Evolutionary conservation across 2,329 filamentous ascomycete species (phyloP).

Genomic region (Akanthomyces muscarius): DNA sequence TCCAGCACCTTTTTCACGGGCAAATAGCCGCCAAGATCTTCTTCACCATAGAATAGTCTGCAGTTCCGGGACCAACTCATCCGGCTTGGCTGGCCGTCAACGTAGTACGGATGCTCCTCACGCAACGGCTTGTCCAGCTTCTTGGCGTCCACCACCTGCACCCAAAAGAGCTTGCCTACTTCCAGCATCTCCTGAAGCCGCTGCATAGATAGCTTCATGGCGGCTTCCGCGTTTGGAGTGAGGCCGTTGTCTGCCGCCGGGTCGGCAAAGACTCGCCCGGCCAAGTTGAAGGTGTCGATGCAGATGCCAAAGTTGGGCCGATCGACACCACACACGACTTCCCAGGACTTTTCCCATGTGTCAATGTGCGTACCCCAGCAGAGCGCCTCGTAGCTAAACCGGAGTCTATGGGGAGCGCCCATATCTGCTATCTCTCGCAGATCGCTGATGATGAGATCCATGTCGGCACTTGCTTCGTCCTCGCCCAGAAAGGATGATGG

Average conservation of each 20-base stretch:
- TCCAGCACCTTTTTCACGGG: not conserved
- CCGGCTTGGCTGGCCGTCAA: not conserved
- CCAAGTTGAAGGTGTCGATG: constrained; percentile 73
- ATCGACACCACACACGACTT: constrained; percentile 59
- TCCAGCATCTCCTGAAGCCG: not conserved
- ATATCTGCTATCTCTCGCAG: constrained; percentile 62
- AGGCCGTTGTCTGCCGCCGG: constrained; percentile 50
- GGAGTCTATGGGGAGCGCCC: constrained; percentile 53
- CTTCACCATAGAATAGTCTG: not conserved
- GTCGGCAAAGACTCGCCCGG: constrained; percentile 64
- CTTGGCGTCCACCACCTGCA: not conserved
- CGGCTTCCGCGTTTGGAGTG: constrained; percentile 49
- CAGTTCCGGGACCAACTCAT: not conserved
- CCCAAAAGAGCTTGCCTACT: not conserved
- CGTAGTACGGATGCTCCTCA: not conserved
- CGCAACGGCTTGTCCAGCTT: not conserved
- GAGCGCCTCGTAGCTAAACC: constrained; percentile 68
- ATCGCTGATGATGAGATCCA: constrained; percentile 47
- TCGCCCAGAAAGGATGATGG: not conserved
- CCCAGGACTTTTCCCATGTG: constrained; percentile 68
- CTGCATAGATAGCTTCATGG: constrained; percentile 19
- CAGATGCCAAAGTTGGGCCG: constrained; percentile 69
- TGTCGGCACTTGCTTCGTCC: not conserved
- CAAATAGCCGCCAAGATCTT: not conserved
- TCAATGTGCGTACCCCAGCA: constrained; percentile 65